A percentile compares a stretch with the other conserved stretches of the same genome.
These are phyloP conservation scores for Lathyrus tuberosus DNA, from an alignment of 306 rosid species.

Conservation along the genomic window DNA sequence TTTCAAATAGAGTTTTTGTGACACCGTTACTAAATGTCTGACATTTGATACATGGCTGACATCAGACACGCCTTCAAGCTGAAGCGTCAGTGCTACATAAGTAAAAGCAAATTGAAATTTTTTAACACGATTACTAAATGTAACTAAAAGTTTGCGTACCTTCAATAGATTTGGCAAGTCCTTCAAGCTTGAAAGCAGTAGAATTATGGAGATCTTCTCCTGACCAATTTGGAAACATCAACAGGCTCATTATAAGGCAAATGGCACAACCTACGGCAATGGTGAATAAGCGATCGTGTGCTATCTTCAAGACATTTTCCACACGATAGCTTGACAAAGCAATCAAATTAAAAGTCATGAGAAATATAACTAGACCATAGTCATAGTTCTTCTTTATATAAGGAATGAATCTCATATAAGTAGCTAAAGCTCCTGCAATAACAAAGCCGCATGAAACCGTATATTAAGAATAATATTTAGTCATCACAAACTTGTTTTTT, in stretches of 20 bases:
- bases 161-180: constrained; percentile 86
- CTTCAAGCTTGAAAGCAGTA: constrained; percentile 80
- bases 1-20: neutral
- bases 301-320: constrained; percentile 65
- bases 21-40: neutral
- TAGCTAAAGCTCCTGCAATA: constrained; percentile 74
- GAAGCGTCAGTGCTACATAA: neutral
- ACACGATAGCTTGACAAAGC: constrained; percentile 80
- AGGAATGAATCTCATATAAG: constrained; percentile 92
- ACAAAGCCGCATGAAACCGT: constrained; percentile 20
- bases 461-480: neutral
- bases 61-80: neutral
- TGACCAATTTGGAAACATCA: constrained; percentile 91
- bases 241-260: constrained; percentile 82
- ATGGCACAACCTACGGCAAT: constrained; percentile 84
- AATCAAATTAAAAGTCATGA: constrained; percentile 83
- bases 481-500: constrained; percentile 8
- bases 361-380: constrained; percentile 86
- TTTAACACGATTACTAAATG: neutral
- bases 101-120: constrained; percentile 1
- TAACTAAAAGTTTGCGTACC: constrained; percentile 49
- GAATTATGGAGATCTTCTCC: constrained; percentile 86
- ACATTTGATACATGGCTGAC: too few relatives aligned
- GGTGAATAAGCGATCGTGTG: constrained; percentile 76
- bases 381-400: constrained; percentile 87